A percentile compares a stretch with the other conserved stretches of the same genome.
Conservation (phyloP, 2,329 filamentous ascomycete species). For the Periglandula ipomoeae region DNA sequence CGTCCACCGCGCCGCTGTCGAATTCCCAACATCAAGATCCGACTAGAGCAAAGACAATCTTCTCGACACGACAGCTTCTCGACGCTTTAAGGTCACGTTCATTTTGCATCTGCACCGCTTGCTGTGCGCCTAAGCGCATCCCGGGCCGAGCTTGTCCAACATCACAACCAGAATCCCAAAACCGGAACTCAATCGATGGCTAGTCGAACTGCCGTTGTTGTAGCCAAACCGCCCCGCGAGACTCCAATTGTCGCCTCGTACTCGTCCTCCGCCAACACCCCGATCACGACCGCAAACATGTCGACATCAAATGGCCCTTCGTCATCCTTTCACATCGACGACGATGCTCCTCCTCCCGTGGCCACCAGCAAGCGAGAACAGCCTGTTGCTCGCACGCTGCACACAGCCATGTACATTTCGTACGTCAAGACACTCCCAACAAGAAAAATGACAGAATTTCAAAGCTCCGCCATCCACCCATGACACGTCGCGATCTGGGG, state of each 20-base stretch:
- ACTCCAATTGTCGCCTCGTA: background rate
- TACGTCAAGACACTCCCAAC: conserved; percentile 11
- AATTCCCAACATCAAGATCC: too few relatives aligned
- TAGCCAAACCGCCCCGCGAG: background rate
- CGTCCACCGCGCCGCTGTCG: background rate
- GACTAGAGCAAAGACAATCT: too few relatives aligned
- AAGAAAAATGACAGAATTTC: background rate
- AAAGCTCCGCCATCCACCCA: background rate
- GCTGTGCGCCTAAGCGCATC: too few relatives aligned
- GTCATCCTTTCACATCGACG: conserved; percentile 9
- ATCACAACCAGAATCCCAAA: too few relatives aligned
- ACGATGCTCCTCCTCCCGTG: conserved; percentile 15
- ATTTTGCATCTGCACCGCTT: background rate
- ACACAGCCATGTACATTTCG: conserved; percentile 26
- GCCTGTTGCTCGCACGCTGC: conserved; percentile 14
- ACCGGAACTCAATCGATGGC: too few relatives aligned
- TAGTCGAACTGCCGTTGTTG: background rate
- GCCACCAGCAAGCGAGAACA: conserved; percentile 9
- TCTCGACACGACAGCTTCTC: background rate
- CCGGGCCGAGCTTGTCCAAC: too few relatives aligned
- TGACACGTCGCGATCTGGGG: background rate
- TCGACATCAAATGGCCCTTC: background rate
- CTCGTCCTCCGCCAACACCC: conserved; percentile 2
- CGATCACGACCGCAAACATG: background rate
- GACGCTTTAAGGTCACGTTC: background rate